Evolutionary conservation across 208 protist species (phyloP), one percentile per base, ranked within the genome.

Genomic region (Leishmania arabica): DNA sequence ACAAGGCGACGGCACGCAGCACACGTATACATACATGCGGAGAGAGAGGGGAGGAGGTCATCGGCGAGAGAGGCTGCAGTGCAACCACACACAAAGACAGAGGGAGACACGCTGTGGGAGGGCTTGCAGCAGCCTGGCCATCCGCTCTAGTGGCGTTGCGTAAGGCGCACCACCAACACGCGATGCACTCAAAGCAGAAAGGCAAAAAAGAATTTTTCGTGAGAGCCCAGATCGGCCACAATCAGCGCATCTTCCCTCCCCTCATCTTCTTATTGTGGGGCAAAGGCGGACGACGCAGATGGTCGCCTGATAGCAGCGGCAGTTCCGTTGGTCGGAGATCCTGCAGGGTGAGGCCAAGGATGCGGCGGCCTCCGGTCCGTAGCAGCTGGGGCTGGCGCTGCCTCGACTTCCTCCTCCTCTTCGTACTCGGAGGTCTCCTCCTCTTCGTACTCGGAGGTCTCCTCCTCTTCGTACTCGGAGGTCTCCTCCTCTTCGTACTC

Each of bases 381-480:
- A 34, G 24, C 1, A 53, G 58, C 56, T 19, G 37, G 24, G 13
- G 42, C 19, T 47, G 56, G 56, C 9, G 15, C 74, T 24, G 40
- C 56, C 58, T 64, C 53, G 17, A 45, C 47, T n/a, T 65, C 71
- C 49, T 78, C 79, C 8, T 73, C 45, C 27, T 84, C 80, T 1
- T 82, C 79, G 0, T 74, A 37, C 34, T 37, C 34, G 34, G 34
- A 37, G 34, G 34, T 37, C 37, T 40, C 37, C 37, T 40, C 37
- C 37, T 40, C 47, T 42, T 65, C 80, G 68, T 79, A 73, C 62
- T 84, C 81, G n/a, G n/a, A n/a, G n/a, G n/a, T n/a, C 49, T 78
- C 79, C 8, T 73, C 45, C 27, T 84, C 80, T 1, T 82, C 79
- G 0, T 74, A 37, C 34, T 37, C 34, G 34, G 34, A 37, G 34